Evolutionary conservation across 805 yeast species (phyloP).

Genomic region (Torulaspora maleeae): DNA sequence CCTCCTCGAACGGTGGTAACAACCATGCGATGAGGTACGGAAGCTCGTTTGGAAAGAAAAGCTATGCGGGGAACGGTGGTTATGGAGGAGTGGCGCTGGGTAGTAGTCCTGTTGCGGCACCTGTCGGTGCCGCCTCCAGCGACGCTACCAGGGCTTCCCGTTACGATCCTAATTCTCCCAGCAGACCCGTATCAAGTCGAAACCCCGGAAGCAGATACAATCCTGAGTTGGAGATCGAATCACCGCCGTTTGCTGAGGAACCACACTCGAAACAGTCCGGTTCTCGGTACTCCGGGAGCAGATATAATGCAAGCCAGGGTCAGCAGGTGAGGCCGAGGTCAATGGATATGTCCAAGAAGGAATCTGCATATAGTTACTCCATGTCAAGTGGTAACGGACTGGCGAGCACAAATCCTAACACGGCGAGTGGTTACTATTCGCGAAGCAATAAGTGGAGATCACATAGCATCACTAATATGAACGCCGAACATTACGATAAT

Average conservation of each 20-base stretch:
- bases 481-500: slow-evolving; percentile 4
- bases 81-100: slow-evolving; percentile 1
- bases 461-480: slow-evolving; percentile 8
- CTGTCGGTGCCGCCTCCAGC: slow-evolving; percentile 1
- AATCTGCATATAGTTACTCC: slow-evolving; percentile 2
- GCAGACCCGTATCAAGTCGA: slow-evolving; percentile 17
- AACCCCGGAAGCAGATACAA: slow-evolving; percentile 27
- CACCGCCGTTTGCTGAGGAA: neutral
- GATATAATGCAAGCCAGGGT: slow-evolving; percentile 18
- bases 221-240: slow-evolving; percentile 18
- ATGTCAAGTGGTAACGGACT: slow-evolving; percentile 1
- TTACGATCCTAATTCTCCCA: slow-evolving; percentile 27
- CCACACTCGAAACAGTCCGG: slow-evolving; percentile 3
- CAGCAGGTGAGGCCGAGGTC: slow-evolving; percentile 24
- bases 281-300: slow-evolving; percentile 22
- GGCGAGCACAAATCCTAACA: slow-evolving; percentile 7
- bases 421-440: slow-evolving; percentile 16
- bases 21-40: slow-evolving; percentile 21
- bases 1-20: slow-evolving; percentile 22
- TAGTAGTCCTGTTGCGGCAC: slow-evolving; percentile 1
- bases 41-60: slow-evolving; percentile 16
- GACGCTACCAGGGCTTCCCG: slow-evolving; percentile 22
- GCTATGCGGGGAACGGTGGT: slow-evolving; percentile 9
- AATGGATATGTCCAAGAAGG: slow-evolving; percentile 10
- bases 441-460: slow-evolving; percentile 27